These are phyloP conservation scores for Candida boidinii DNA, from an alignment of 805 yeast genomes.

Conservation along the genomic window DNA sequence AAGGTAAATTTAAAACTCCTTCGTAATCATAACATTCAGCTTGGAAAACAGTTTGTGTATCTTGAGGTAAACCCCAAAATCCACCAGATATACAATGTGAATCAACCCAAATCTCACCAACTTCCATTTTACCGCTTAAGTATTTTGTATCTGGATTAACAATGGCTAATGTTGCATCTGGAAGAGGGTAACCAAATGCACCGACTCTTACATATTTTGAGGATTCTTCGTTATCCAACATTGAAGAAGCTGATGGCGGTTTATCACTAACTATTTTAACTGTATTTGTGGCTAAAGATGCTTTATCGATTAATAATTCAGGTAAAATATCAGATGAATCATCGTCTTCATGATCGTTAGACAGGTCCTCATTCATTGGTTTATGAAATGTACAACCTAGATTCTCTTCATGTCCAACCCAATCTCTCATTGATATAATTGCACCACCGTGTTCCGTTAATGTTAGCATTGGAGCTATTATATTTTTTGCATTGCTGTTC, in stretches of 20 bases:
- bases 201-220: slow-evolving; percentile 63
- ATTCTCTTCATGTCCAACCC: slow-evolving; percentile 67
- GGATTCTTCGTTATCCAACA: slow-evolving; percentile 27
- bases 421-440: slow-evolving; percentile 85
- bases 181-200: slow-evolving; percentile 89
- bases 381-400: slow-evolving; percentile 41
- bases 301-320: slow-evolving; percentile 65
- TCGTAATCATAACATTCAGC: slow-evolving; percentile 70
- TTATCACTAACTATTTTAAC: slow-evolving; percentile 57
- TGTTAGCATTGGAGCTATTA: slow-evolving; percentile 83
- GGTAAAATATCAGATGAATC: slow-evolving; percentile 35
- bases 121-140: slow-evolving; percentile 64
- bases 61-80: slow-evolving; percentile 63
- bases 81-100: slow-evolving; percentile 88
- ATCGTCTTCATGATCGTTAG: slow-evolving; percentile 20
- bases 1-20: slow-evolving; percentile 66
- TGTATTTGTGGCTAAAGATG: slow-evolving; percentile 61
- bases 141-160: slow-evolving; percentile 88
- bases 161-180: slow-evolving; percentile 87
- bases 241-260: slow-evolving; percentile 40
- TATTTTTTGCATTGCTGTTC: slow-evolving; percentile 62
- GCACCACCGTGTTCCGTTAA: slow-evolving; percentile 94
- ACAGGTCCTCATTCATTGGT: slow-evolving; percentile 28
- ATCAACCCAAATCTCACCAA: slow-evolving; percentile 98
- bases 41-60: slow-evolving; percentile 69